Evolutionary conservation across 169 alveolate species (phyloP), one percentile per base, ranked within the genome.

Genomic region (Amoebophrya sp.): DNA sequence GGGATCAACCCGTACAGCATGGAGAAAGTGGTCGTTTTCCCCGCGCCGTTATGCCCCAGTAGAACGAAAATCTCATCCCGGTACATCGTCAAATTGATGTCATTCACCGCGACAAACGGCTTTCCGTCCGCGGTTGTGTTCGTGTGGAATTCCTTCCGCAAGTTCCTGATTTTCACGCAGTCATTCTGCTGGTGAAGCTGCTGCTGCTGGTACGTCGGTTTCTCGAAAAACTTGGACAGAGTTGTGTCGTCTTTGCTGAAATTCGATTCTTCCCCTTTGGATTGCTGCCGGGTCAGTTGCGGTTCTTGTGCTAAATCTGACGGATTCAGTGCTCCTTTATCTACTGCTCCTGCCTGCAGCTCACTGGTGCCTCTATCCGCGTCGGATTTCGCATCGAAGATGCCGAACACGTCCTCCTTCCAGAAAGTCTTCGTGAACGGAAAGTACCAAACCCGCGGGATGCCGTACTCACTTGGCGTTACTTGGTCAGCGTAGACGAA

Each of bases 21-120:
- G 93, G 96, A 95, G 89, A 97, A 96, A 14, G 97, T 95, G 29
- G 98, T 96, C 3, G 97, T 96, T 90, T 97, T 97, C 41, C 98
- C 98, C 23, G 98, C 98, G 47, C 98, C 98, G 92, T 97, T 97
- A 29, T 95, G 95, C 23, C 98, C 98, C 40, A 97, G 93, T 33
- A 96, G 93, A 29, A 97, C 96, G 93, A 96, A 96, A 89, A 97
- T 95, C 93, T 96, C 98, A 33, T 96, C 97, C 3, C 90, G 90
- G 41, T 83, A 83, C 90, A 83, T 39, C 25, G 40, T 39, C 90
- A 83, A 18, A 40, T 12, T 35, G 18, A 83, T 18, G 41, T 83
- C 41, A 40, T 83, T 39, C 53, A 83, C 90, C 53, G 90, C 90
- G 39, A 66, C 83, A 25, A 66, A n/a, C 29, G 12, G 29, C 83